A percentile compares a stretch with the other conserved stretches of the same genome.
Evolutionary conservation across 768 basidiomycete genomes (phyloP).

Genomic region (Chlorophyllum brunneum): DNA sequence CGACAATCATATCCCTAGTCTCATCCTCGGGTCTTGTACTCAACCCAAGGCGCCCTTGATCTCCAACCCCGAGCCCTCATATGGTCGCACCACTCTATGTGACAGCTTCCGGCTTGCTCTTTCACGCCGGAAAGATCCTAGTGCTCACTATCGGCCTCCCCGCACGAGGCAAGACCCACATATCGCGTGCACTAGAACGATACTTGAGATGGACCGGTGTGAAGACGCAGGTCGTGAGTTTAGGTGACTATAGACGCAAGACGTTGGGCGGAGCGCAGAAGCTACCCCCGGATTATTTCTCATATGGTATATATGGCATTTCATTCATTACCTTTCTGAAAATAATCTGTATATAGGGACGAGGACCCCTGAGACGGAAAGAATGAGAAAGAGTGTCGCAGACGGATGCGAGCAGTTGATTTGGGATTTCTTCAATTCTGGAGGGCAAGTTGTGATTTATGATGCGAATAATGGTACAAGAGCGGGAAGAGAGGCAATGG

Average conservation of each 20-base stretch:
- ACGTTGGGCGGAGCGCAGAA: constrained; percentile 84
- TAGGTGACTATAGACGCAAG: constrained; percentile 94
- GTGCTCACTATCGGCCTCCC: constrained; percentile 91
- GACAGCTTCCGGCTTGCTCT: constrained; percentile 82
- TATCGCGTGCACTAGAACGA: constrained; percentile 92
- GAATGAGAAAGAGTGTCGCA: constrained; percentile 68
- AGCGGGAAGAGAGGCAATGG: constrained; percentile 61
- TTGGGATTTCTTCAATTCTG: constrained; percentile 78
- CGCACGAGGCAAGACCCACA: constrained; percentile 95
- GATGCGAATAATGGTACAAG: constrained; percentile 93
- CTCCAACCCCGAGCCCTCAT: too few species aligned
- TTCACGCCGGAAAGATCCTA: constrained; percentile 93
- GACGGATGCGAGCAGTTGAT: constrained; percentile 87
- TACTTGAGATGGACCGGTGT: constrained; percentile 98
- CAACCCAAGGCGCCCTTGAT: too few species aligned
- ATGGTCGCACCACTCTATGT: constrained; percentile 98
- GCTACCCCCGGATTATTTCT: constrained; percentile 91
- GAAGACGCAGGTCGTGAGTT: constrained; percentile 89
- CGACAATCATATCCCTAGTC: too few species aligned
- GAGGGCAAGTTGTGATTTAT: constrained; percentile 97
- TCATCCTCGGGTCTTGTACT: too few species aligned
- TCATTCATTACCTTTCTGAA: not conserved
- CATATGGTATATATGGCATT: constrained; percentile 47
- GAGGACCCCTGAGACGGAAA: constrained; percentile 78
- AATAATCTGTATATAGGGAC: constrained; percentile 46